Evolutionary conservation across 192 early-diverging fungal species (phyloP), one percentile per base, ranked within the genome.

Genomic region (Ambispora gerdemannii): DNA sequence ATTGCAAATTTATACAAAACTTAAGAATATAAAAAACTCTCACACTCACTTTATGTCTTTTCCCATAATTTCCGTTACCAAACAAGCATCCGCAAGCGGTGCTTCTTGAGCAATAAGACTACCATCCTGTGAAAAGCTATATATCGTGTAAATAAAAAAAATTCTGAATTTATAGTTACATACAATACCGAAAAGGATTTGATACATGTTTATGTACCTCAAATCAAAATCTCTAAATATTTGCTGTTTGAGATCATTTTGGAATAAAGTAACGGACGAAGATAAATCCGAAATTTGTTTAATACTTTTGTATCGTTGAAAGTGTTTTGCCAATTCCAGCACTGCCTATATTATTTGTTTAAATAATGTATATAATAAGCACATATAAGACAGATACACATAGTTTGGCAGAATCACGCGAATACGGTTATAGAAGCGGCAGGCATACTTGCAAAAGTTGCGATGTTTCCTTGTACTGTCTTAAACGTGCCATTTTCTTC

Each of bases 401-500:
- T n/a, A n/a, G n/a, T n/a, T n/a, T n/a, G n/a, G n/a, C n/a, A n/a
- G n/a, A n/a, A n/a, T n/a, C n/a, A n/a, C n/a, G n/a, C n/a, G n/a
- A n/a, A n/a, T n/a, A n/a, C n/a, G n/a, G n/a, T n/a, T n/a, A n/a
- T n/a, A n/a, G n/a, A 43, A 43, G 38, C 38, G 11, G 15, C 32
- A 20, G 28, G 4, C 34, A 32, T 81, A 90, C 91, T 81, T 89
- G 85, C 56, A 98, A 64, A 19, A 95, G 67, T 65, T 92, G 86
- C 7, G 92, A 89, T 2, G 87, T 88, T 51, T 95, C 92, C 24
- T 81, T 76, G 74, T 96, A 98, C 71, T 90, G 82, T 58, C 88
- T 84, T 36, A 84, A 82, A 34, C 82, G 77, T 33, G 83, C 80
- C 78, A 92, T 81, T 3, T 64, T 70, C 51, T 87, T 84, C 36